Base-by-base conservation (phyloP, 768 basidiomycete species). In the Lactifluus hygrophoroides region DNA sequence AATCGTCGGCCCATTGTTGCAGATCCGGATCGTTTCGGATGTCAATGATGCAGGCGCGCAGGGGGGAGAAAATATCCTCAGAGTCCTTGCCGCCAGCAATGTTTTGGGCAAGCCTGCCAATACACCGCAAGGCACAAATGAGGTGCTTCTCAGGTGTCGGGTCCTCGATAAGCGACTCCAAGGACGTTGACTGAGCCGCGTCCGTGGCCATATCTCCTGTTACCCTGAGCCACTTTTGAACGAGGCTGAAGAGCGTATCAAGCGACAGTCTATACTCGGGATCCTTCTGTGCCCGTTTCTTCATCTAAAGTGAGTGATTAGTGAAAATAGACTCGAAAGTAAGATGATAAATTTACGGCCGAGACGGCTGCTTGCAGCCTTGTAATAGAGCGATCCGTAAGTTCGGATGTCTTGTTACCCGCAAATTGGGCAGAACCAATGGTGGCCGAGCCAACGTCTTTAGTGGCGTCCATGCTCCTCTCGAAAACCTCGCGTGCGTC, bases 381-480 rank as follows among this genome's bases (percentile, higher is more conserved):
- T 1, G 65, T 55, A 11, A 68, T 69, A 0, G 80, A 77, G 43
- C 74, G 73, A 14, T 78, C 71, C 5, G 74, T 72, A 0, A 66
- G 69, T 3, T 73, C 71, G 3, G 75, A 74, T 0, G 69, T 67
- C 64, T 85, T 81, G 3, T 74, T 73, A 0, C 72, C 73, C 3
- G 80, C 83, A 23, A 35, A 38, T 28, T 64, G 63, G 3, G 51
- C 50, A 3, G 44, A 45, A 32, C 63, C 63, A 27, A 88, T 88
- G 8, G 75, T 77, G 32, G 72, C 73, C 0, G 77, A 79, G 8
- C 87, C 87, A 0, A 72, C 74, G 11, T 71, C 76, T 67, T 85
- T 88, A 10, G 80, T 73, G 0, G 76, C 77, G 30, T 87, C 87
- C 80, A 88, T 84, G 0, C 82, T 76, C 62, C 80, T 79, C 69